Conservation (phyloP, 2,329 filamentous ascomycete genomes). For the Phialocephala subalpina region DNA sequence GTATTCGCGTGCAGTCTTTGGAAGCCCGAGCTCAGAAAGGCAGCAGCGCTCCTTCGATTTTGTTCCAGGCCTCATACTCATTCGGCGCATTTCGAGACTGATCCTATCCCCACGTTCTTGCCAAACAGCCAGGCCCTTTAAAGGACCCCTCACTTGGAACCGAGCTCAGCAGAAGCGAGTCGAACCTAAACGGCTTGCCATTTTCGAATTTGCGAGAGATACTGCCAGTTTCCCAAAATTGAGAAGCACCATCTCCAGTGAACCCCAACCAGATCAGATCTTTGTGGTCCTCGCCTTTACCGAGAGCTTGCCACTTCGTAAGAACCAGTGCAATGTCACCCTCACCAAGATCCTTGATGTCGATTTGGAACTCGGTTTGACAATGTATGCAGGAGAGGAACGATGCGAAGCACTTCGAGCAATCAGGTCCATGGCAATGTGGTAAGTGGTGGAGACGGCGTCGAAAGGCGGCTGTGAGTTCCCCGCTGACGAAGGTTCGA, state of each 20-base stretch:
- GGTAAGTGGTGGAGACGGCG: not conserved
- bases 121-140: no score
- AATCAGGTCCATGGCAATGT: not conserved
- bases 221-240: not conserved
- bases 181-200: not conserved
- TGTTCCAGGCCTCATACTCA: no score
- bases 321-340: not conserved
- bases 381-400: not conserved
- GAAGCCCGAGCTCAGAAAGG: no score
- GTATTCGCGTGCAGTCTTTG: no score
- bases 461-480: not conserved
- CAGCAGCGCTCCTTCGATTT: no score
- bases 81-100: no score
- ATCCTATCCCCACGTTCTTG: no score
- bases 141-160: no score
- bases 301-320: conserved; percentile 2
- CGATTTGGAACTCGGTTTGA: not conserved
- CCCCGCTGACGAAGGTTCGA: not conserved
- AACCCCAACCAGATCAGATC: not conserved
- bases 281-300: not conserved
- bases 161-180: not conserved
- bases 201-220: not conserved
- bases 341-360: not conserved
- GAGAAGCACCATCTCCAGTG: not conserved
- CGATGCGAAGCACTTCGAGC: not conserved